Conservation (phyloP, 1,284 basidiomycete genomes). For the Leccinum laetum region DNA sequence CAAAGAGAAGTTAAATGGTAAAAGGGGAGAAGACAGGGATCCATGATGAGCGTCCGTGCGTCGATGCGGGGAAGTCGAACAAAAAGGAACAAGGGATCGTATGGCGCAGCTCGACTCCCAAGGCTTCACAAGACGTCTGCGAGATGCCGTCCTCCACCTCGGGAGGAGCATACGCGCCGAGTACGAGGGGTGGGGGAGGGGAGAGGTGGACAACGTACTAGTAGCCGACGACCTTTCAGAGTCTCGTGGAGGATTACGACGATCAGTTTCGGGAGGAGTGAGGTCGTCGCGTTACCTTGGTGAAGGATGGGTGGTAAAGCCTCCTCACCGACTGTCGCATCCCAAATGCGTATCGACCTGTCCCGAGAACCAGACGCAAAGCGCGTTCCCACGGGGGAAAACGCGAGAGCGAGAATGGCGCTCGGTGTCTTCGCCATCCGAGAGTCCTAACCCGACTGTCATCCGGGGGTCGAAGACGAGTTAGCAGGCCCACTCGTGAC, state of each 20-base stretch:
- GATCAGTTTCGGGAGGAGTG: conserved; percentile 29
- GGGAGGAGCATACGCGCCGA: conserved; percentile 44
- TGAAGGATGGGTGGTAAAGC: conserved; percentile 19
- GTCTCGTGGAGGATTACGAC: conserved; percentile 37
- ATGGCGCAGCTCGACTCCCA: conserved; percentile 48
- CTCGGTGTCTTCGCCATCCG: too few species aligned
- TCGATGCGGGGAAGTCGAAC: conserved; percentile 47
- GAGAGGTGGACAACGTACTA: conserved; percentile 80
- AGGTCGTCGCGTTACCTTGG: conserved; percentile 23
- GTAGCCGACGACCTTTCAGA: conserved; percentile 50
- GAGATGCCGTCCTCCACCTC: conserved; percentile 47
- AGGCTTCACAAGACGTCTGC: conserved; percentile 50
- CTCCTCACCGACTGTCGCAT: conserved; percentile 18
- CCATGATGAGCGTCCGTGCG: conserved; percentile 59
- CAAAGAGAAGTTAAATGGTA: conserved; percentile 31
- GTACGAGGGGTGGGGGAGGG: conserved; percentile 44
- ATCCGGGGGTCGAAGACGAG: too few species aligned
- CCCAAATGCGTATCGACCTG: conserved; percentile 30
- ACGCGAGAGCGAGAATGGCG: conserved; percentile 26
- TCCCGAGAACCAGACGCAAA: conserved; percentile 35
- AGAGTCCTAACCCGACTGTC: too few species aligned
- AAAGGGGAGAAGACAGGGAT: conserved; percentile 36
- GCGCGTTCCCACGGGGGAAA: conserved; percentile 23
- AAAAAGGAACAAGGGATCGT: conserved; percentile 41
- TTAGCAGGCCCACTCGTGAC: too few species aligned